Base-by-base conservation (phyloP, 2,329 filamentous ascomycete genomes). In the Fusarium zealandicum region DNA sequence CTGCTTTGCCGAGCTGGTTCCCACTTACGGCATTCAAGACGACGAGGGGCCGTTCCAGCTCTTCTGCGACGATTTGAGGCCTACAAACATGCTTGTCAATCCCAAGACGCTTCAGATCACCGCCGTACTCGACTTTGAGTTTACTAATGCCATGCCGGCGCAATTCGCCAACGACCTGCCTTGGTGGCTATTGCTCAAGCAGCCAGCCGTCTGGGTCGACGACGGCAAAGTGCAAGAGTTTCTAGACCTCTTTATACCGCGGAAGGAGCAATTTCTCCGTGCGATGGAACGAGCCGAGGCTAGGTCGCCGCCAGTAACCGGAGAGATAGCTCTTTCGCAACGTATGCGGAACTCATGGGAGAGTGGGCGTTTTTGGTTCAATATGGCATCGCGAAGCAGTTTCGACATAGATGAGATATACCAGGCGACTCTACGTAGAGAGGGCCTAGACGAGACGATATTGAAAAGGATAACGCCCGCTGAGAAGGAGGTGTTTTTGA, bases 91-190 rank as follows among this genome's bases (percentile, higher is more conserved):
- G 63, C 71, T 78, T 28, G 61, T 69, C 6, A 64, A 78, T 40
- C 71, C 67, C 6, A 51, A 68, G 6, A 76, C 69, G n/a, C 58
- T 73, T 2, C 59, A 52, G 3, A 73, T 78, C 44, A 74, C 64
- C 0, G 74, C 72, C 0, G 62, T 76, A 13, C 54, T 78, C 32
- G 75, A 78, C 22, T 78, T 75, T 17, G 75, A 77, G 60, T 78
- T 76, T 39, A 75, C 74, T 37, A 75, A 79, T 53, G 61, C 64
- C 41, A 72, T 76, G 70, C 76, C 75, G 1, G 64, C 68, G 3
- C 72, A 77, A 53, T 77, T 73, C 55, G 46, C 70, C 2, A 71
- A 71, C 48, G 73, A 75, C 22, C 68, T 69, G 43, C 74, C 75
- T 16, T 75, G 71, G 72, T 78, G 75, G 75, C 66, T 78, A 3